Evolutionary conservation across 1,284 basidiomycete genomes (phyloP).

Genomic region (Kwoniella shivajii): DNA sequence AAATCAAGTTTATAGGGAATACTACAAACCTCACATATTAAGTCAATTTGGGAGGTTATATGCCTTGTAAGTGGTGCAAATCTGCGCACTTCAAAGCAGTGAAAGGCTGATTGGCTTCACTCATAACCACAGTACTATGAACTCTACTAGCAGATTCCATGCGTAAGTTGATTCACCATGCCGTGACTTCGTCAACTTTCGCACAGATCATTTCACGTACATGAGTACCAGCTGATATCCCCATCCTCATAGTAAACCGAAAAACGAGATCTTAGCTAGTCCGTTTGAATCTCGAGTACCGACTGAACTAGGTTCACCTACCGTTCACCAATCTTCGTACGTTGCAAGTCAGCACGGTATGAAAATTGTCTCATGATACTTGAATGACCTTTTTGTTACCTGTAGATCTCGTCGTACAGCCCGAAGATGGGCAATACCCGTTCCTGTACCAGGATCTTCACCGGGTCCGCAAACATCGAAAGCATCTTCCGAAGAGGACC

Average conservation of each 20-base stretch:
- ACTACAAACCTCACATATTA: constrained; percentile 73
- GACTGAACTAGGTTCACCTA: constrained; percentile 12
- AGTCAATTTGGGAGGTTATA: constrained; percentile 64
- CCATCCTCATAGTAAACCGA: constrained; percentile 30
- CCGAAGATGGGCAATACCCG: constrained; percentile 37
- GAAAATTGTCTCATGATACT: constrained; percentile 59
- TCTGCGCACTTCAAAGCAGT: background rate
- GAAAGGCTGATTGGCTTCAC: background rate
- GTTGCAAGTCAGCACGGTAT: no score
- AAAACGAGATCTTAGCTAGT: constrained; percentile 37
- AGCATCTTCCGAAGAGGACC: background rate
- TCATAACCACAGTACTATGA: constrained; percentile 39
- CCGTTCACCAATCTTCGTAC: constrained; percentile 7
- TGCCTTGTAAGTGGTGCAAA: constrained; percentile 46
- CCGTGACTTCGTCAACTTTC: no score
- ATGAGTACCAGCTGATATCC: no score
- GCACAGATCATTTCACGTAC: no score
- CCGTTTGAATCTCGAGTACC: constrained; percentile 47
- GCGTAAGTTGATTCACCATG: constrained; percentile 18
- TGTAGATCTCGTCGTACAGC: constrained; percentile 32
- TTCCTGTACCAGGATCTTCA: constrained; percentile 16
- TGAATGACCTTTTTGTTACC: constrained; percentile 30
- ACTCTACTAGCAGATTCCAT: constrained; percentile 44
- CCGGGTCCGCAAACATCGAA: background rate
- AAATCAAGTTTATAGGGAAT: constrained; percentile 81